A percentile compares a stretch with the other conserved stretches of the same genome.
Conservation (phyloP, 2,329 filamentous ascomycete genomes). For the Leptographium flavum region DNA sequence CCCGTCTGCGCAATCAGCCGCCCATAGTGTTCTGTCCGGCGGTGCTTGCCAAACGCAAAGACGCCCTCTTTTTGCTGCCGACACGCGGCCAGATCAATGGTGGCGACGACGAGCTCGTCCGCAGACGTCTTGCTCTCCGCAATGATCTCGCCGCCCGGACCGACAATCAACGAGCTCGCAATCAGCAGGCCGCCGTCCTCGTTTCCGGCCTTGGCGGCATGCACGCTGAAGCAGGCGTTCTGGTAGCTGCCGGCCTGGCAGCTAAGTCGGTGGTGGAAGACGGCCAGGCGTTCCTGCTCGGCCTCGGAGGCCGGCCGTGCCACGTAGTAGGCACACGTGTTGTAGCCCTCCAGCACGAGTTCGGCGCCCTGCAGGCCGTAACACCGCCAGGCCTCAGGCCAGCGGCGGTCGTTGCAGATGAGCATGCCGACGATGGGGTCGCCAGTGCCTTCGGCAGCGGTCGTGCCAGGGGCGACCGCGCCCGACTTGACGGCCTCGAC, state of each 20-base stretch:
- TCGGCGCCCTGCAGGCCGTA: conserved; percentile 35
- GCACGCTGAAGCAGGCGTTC: conserved; percentile 33
- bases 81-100: conserved; percentile 32
- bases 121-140: conserved; percentile 30
- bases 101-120: conserved; percentile 34
- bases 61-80: conserved; percentile 31
- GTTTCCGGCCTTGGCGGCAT: conserved; percentile 28
- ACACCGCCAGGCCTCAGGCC: conserved; percentile 34
- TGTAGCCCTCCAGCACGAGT: conserved; percentile 26
- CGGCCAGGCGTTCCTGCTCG: conserved; percentile 27
- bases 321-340: conserved; percentile 30
- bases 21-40: conserved; percentile 26
- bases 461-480: neutral
- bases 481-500: conserved; percentile 22
- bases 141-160: conserved; percentile 31
- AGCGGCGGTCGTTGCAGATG: conserved; percentile 37
- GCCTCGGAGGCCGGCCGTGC: conserved; percentile 19
- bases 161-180: conserved; percentile 29
- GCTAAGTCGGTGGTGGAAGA: conserved; percentile 33
- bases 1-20: conserved; percentile 24
- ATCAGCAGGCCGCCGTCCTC: conserved; percentile 30
- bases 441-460: conserved; percentile 18
- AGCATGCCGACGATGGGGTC: conserved; percentile 39
- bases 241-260: conserved; percentile 36
- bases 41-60: conserved; percentile 28